phyloP scores from a whole-genome alignment of 306 rosid genomes.

The Trifolium fragiferum region DNA sequence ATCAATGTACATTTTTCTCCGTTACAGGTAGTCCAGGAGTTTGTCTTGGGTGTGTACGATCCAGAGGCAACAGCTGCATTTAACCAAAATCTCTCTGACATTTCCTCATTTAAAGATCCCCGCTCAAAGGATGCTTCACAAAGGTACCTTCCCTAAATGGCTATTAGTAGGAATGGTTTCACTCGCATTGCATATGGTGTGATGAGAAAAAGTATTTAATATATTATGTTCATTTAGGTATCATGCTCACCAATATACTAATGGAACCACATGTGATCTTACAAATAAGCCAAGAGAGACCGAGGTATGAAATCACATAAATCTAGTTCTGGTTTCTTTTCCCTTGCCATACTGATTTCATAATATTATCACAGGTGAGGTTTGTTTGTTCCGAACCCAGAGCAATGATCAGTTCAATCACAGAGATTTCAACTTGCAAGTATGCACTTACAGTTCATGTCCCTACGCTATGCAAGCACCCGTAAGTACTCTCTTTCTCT shows the following conservation, averaged over 20 bases:
- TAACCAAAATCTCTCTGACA: constrained; percentile 85
- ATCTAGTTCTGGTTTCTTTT: constrained; percentile 21
- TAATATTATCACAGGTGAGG: constrained; percentile 66
- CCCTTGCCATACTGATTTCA: constrained; percentile 34
- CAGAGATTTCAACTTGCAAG: constrained; percentile 97
- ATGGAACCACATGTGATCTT: constrained; percentile 90
- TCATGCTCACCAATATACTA: constrained; percentile 90
- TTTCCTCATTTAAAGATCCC: constrained; percentile 88
- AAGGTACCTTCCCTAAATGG: constrained; percentile 58
- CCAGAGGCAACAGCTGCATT: constrained; percentile 79
- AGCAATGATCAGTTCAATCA: constrained; percentile 83
- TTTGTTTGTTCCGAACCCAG: constrained; percentile 91
- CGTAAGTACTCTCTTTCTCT: constrained; percentile 58
- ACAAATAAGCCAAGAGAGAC: constrained; percentile 89
- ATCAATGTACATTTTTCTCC: constrained; percentile 31
- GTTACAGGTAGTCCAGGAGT: constrained; percentile 79
- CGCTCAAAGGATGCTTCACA: constrained; percentile 94
- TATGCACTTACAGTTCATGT: constrained; percentile 90
- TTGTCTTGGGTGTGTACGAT: constrained; percentile 80
- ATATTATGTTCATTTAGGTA: constrained; percentile 60
- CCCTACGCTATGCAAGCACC: constrained; percentile 92
- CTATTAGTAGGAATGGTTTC: constrained; percentile 31
- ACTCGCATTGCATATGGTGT: constrained; percentile 9
- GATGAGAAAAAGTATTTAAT: constrained; percentile 30
- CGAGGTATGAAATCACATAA: constrained; percentile 60